phyloP scores from a whole-genome alignment of 2,329 filamentous ascomycete genomes.

The Diplodia mutila region DNA sequence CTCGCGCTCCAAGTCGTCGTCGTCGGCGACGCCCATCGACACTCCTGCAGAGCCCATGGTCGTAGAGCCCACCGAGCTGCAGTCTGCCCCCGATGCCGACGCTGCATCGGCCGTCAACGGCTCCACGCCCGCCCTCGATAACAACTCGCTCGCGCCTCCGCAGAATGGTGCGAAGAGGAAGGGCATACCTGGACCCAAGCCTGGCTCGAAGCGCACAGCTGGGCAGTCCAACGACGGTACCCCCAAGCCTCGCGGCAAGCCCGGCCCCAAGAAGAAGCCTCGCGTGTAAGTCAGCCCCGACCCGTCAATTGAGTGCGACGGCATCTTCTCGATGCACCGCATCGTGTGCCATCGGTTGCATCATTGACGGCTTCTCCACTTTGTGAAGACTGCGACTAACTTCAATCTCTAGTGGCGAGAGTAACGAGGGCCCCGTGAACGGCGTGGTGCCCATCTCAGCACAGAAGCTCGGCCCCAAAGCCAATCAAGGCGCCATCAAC shows the following conservation, averaged over 20 bases:
- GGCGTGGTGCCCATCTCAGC: constrained; percentile 46
- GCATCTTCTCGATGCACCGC: neutral
- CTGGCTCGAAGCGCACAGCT: constrained; percentile 62
- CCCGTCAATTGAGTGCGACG: neutral
- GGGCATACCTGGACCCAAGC: constrained; percentile 70
- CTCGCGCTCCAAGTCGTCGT: constrained; percentile 42
- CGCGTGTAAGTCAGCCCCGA: constrained; percentile 71
- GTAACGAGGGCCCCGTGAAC: constrained; percentile 49
- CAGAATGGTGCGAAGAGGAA: constrained; percentile 70
- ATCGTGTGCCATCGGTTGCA: neutral
- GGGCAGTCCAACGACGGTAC: constrained; percentile 59
- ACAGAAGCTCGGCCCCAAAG: constrained; percentile 93
- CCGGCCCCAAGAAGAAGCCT: constrained; percentile 95
- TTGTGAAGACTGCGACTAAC: constrained; percentile 36
- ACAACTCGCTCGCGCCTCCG: constrained; percentile 50
- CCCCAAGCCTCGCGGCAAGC: constrained; percentile 79
- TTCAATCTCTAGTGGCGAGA: constrained; percentile 51
- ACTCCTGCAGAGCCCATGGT: constrained; percentile 37
- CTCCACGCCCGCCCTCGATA: constrained; percentile 26
- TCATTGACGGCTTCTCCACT: neutral
- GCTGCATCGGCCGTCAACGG: constrained; percentile 42
- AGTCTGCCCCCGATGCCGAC: constrained; percentile 43
- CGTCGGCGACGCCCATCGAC: constrained; percentile 42
- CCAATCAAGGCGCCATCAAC: constrained; percentile 96
- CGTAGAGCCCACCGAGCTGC: constrained; percentile 21